These are phyloP conservation scores for Metschnikowia continentalis DNA, from an alignment of 805 yeast species.

Conservation along the genomic window DNA sequence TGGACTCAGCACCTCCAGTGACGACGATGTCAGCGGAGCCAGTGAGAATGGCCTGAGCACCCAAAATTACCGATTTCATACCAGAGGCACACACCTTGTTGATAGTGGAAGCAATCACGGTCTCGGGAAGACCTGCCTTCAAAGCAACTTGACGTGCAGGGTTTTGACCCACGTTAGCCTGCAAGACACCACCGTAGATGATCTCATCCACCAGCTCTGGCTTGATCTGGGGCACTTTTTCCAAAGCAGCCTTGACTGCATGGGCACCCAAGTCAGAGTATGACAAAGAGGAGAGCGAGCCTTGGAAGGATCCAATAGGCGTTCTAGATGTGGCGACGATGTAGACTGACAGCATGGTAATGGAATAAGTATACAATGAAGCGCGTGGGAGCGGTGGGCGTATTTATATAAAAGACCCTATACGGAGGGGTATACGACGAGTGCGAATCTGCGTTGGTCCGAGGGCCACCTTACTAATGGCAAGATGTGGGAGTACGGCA, in stretches of 20 bases:
- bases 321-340: slow-evolving; percentile 92
- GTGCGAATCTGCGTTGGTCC: slow-evolving; percentile 1
- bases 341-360: slow-evolving; percentile 50
- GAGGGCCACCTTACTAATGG: background rate
- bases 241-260: slow-evolving; percentile 87
- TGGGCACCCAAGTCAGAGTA: slow-evolving; percentile 87
- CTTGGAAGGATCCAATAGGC: slow-evolving; percentile 94
- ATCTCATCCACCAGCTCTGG: slow-evolving; percentile 82
- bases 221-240: slow-evolving; percentile 73
- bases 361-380: background rate
- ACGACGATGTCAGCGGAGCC: slow-evolving; percentile 91
- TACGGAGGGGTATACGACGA: slow-evolving; percentile 6
- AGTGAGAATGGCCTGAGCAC: slow-evolving; percentile 82
- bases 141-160: slow-evolving; percentile 98
- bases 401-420: slow-evolving; percentile 1
- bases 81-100: slow-evolving; percentile 99
- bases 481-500: background rate
- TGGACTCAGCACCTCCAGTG: slow-evolving; percentile 97
- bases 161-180: slow-evolving; percentile 93
- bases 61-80: slow-evolving; percentile 84
- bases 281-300: slow-evolving; percentile 66
- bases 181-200: slow-evolving; percentile 86
- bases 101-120: slow-evolving; percentile 81
- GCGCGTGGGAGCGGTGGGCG: background rate
- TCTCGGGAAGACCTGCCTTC: slow-evolving; percentile 78